Evolutionary conservation across 805 yeast species (phyloP).

Genomic region (Candida silvatica): DNA sequence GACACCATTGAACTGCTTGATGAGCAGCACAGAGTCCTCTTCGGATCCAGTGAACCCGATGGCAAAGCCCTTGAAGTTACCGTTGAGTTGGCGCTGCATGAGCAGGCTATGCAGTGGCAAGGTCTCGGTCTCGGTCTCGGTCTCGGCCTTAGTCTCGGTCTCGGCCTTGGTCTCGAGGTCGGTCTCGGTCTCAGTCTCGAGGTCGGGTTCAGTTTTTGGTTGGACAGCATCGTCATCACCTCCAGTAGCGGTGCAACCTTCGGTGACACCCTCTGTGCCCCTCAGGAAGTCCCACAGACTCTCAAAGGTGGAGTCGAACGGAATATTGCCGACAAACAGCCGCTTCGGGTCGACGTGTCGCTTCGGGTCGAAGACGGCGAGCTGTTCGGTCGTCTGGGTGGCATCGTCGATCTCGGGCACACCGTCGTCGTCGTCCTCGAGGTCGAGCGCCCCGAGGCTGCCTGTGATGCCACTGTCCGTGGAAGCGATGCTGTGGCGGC

Average conservation of each 20-base stretch:
- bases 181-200: too few relatives aligned
- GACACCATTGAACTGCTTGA: slow-evolving; percentile 39
- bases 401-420: slow-evolving; percentile 18
- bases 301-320: slow-evolving; percentile 27
- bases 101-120: not conserved
- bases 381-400: slow-evolving; percentile 15
- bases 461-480: slow-evolving; percentile 3
- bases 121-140: not conserved
- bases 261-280: too few relatives aligned
- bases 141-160: too few relatives aligned
- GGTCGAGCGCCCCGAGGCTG: too few relatives aligned
- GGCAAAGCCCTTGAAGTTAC: slow-evolving; percentile 53
- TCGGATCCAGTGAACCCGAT: slow-evolving; percentile 43
- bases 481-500: too few relatives aligned
- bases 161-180: too few relatives aligned
- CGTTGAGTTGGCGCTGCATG: slow-evolving; percentile 20
- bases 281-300: slow-evolving; percentile 1
- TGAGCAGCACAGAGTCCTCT: slow-evolving; percentile 39
- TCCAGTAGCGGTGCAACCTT: too few relatives aligned
- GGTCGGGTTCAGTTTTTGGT: too few relatives aligned
- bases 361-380: slow-evolving; percentile 14
- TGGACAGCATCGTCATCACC: too few relatives aligned
- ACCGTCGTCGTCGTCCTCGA: not conserved
- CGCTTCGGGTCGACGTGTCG: slow-evolving; percentile 34
- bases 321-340: slow-evolving; percentile 49